These are phyloP conservation scores for Cladorrhinum sp. DNA, from an alignment of 2,329 filamentous ascomycete genomes.

Conservation along the genomic window DNA sequence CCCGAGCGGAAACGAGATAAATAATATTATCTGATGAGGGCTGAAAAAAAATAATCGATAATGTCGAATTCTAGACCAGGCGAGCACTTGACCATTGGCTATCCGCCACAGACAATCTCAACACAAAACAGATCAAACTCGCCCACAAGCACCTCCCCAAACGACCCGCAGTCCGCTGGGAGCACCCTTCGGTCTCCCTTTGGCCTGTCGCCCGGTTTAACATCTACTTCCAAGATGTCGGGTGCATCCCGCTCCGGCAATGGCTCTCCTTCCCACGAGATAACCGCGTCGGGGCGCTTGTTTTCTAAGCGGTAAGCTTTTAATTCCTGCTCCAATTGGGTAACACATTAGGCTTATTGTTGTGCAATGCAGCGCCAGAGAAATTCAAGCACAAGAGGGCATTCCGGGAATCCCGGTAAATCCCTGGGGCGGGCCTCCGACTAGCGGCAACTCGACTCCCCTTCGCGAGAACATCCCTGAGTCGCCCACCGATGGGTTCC, in stretches of 20 bases:
- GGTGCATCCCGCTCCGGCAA: constrained; percentile 71
- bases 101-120: constrained; percentile 66
- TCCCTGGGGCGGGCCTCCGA: constrained; percentile 92
- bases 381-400: constrained; percentile 96
- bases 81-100: constrained; percentile 80
- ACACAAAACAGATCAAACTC: constrained; percentile 71
- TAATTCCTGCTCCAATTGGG: constrained; percentile 17
- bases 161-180: constrained; percentile 65
- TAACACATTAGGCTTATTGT: constrained; percentile 10
- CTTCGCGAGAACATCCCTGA: constrained; percentile 96
- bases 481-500: constrained; percentile 92
- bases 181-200: constrained; percentile 67
- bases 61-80: constrained; percentile 84
- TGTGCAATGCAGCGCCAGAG: constrained; percentile 65
- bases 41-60: constrained; percentile 71
- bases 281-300: constrained; percentile 66
- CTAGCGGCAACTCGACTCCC: constrained; percentile 93
- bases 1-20: constrained; percentile 15
- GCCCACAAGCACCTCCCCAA: constrained; percentile 77
- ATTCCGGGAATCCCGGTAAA: constrained; percentile 64
- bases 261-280: constrained; percentile 94
- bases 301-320: constrained; percentile 86
- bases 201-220: constrained; percentile 63
- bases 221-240: constrained; percentile 56
- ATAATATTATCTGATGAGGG: constrained; percentile 41